Evolutionary conservation across 371 early-diverging fungal species (phyloP).

Genomic region (Apophysomyces sp.): DNA sequence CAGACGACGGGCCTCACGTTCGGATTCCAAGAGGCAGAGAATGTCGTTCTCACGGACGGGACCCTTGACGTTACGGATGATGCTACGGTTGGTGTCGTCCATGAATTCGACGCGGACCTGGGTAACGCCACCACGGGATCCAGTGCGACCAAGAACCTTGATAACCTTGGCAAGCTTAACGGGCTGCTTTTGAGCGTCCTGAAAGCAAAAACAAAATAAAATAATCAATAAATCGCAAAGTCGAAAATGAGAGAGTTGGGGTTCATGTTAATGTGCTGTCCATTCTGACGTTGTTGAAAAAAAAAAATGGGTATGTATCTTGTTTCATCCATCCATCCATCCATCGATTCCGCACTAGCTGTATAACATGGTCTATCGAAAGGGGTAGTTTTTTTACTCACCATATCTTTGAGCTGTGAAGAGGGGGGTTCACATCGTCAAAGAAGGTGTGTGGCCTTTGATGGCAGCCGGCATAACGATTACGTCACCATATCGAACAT

Average conservation of each 20-base stretch:
- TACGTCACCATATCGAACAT: too few species aligned
- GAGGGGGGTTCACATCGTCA: neutral
- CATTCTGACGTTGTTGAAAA: neutral
- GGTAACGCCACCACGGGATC: slow-evolving; percentile 98
- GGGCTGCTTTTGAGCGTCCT: slow-evolving; percentile 72
- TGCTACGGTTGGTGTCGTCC: slow-evolving; percentile 92
- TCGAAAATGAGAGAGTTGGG: neutral
- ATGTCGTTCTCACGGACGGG: slow-evolving; percentile 98
- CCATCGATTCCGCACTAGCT: neutral
- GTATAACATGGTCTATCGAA: neutral
- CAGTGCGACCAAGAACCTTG: slow-evolving; percentile 98
- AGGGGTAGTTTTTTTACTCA: neutral
- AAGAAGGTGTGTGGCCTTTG: too few species aligned
- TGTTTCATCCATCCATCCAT: neutral
- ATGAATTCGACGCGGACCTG: slow-evolving; percentile 99
- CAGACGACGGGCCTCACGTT: slow-evolving; percentile 99
- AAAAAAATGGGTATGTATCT: neutral
- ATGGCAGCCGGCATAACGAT: too few species aligned
- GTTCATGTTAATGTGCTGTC: neutral
- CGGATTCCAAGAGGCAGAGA: slow-evolving; percentile 96
- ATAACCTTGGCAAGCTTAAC: slow-evolving; percentile 94
- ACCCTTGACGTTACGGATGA: slow-evolving; percentile 99
- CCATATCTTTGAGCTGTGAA: neutral
- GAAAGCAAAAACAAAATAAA: slow-evolving; percentile 4
- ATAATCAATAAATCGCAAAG: neutral